These are phyloP conservation scores for Ophiostoma sp. DNA, from an alignment of 2,329 filamentous ascomycete species.

Conservation along the genomic window DNA sequence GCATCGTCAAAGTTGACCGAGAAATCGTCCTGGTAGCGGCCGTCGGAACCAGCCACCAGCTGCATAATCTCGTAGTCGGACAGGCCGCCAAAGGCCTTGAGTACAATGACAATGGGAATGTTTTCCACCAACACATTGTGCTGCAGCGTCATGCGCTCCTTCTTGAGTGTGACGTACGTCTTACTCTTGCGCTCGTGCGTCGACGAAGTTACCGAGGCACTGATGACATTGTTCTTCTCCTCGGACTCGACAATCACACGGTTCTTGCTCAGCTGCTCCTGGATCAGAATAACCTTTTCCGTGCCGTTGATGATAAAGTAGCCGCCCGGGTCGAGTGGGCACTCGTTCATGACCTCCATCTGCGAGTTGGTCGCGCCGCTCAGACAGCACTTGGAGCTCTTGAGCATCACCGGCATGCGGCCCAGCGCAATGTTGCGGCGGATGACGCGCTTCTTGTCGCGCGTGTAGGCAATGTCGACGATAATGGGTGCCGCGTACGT, in stretches of 20 bases:
- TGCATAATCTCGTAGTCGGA: constrained; percentile 94
- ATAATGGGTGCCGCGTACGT: constrained; percentile 96
- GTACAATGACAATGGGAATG: constrained; percentile 88
- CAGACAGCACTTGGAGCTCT: constrained; percentile 89
- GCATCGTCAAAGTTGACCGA: constrained; percentile 93
- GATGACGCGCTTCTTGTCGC: constrained; percentile 74
- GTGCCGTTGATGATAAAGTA: constrained; percentile 98
- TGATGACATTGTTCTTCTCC: constrained; percentile 87
- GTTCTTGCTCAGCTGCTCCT: constrained; percentile 99
- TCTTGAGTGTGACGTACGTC: constrained; percentile 92
- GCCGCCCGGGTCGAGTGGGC: constrained; percentile 90
- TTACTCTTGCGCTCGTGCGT: constrained; percentile 98
- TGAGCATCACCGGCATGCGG: constrained; percentile 93
- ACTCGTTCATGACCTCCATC: constrained; percentile 93
- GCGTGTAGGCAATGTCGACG: constrained; percentile 87
- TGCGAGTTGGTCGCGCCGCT: constrained; percentile 79
- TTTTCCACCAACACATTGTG: constrained; percentile 94
- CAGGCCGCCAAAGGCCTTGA: constrained; percentile 91
- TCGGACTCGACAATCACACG: constrained; percentile 95
- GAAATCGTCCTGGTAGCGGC: constrained; percentile 90
- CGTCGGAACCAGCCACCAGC: constrained; percentile 84
- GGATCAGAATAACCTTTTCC: constrained; percentile 97
- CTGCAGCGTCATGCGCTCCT: constrained; percentile 82
- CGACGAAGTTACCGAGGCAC: constrained; percentile 95
- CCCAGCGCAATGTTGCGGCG: constrained; percentile 79